A percentile compares a stretch with the other conserved stretches of the same genome.
phyloP scores from a whole-genome alignment of 176 grass and related monocot species.

The Hordeum vulgare region DNA sequence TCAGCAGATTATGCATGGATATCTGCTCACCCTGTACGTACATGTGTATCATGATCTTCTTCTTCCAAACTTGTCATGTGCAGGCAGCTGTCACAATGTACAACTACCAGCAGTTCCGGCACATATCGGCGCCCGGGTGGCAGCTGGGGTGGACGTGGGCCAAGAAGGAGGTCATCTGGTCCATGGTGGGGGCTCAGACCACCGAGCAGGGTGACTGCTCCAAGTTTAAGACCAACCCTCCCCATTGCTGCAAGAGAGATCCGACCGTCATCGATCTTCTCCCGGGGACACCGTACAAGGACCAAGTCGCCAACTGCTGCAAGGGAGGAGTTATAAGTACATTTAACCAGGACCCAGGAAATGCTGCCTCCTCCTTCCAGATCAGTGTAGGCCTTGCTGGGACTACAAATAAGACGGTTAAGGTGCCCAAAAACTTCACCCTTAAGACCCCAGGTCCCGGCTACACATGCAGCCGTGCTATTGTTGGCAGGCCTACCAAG shows the following conservation, averaged over 20 bases:
- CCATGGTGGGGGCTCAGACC: constrained; percentile 66
- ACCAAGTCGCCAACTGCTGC: constrained; percentile 84
- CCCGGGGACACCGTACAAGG: constrained; percentile 61
- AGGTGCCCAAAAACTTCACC: constrained; percentile 68
- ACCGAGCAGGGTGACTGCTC: constrained; percentile 93
- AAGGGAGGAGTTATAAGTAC: constrained; percentile 66
- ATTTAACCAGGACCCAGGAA: constrained; percentile 59
- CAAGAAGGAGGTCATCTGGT: constrained; percentile 88
- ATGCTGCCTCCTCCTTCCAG: constrained; percentile 67
- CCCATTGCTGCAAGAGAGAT: constrained; percentile 68
- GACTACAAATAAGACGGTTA: constrained; percentile 69
- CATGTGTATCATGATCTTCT: background rate
- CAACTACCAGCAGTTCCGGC: constrained; percentile 80
- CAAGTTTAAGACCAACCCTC: constrained; percentile 43
- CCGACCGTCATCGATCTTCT: constrained; percentile 63
- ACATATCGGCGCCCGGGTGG: constrained; percentile 74
- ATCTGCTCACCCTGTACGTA: background rate
- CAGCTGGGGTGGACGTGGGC: constrained; percentile 82
- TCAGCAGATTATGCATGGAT: background rate
- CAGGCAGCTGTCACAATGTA: constrained; percentile 77
- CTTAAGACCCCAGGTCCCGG: constrained; percentile 72
- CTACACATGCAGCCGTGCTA: constrained; percentile 59
- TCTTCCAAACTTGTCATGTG: constrained; percentile 9
- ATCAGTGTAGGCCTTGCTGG: constrained; percentile 72
- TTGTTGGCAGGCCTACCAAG: constrained; percentile 48